phyloP scores from a whole-genome alignment of 345 rosid species.

The Odontarrhena argentea region DNA sequence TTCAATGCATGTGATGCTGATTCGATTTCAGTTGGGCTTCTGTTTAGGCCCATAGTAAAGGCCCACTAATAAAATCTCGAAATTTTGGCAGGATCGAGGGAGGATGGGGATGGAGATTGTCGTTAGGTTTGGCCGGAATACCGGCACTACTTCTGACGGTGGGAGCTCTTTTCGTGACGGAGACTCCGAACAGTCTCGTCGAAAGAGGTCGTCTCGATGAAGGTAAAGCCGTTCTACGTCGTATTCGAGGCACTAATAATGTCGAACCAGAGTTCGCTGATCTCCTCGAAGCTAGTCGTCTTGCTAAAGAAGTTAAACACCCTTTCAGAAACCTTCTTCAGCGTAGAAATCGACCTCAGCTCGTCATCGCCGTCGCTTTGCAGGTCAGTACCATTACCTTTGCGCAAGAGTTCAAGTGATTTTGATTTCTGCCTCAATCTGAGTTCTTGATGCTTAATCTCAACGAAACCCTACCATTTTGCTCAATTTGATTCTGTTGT shows the following conservation, averaged over 20 bases:
- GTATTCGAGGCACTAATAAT: constrained; percentile 76
- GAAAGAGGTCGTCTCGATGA: constrained; percentile 85
- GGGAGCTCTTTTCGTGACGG: constrained; percentile 78
- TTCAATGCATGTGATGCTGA: background rate
- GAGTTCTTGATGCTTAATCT: background rate
- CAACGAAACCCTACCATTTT: background rate
- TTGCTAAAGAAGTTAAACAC: constrained; percentile 83
- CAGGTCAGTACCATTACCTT: constrained; percentile 51
- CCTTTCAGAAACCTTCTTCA: constrained; percentile 82
- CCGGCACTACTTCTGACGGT: constrained; percentile 79
- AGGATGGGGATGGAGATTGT: constrained; percentile 98
- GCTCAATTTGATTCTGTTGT: background rate
- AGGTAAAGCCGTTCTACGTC: constrained; percentile 82
- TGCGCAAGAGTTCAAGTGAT: background rate
- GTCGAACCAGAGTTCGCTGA: constrained; percentile 84
- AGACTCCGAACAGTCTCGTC: constrained; percentile 88
- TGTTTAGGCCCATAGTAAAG: background rate
- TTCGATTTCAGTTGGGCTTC: background rate
- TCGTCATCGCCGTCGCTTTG: constrained; percentile 75
- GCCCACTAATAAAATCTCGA: constrained; percentile 1
- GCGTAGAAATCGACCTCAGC: constrained; percentile 76
- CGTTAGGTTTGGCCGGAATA: constrained; percentile 83
- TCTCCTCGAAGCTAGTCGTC: constrained; percentile 87
- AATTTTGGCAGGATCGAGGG: constrained; percentile 51
- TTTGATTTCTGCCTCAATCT: background rate